Evolutionary conservation across 257 asterid genomes (phyloP).

Genomic region (Solanum dulcamara): DNA sequence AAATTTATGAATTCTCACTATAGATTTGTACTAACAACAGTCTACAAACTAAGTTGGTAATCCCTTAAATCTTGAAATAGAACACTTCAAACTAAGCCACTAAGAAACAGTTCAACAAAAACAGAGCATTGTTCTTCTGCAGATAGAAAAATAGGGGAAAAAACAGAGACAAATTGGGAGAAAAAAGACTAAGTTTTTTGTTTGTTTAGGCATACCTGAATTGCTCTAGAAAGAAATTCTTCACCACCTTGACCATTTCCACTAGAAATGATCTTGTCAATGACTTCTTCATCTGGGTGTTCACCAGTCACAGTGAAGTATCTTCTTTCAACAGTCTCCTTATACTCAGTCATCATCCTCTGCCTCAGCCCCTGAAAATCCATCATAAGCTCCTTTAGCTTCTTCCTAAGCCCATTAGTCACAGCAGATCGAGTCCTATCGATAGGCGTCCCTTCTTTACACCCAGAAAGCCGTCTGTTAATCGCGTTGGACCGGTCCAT

Average conservation of each 20-base stretch:
- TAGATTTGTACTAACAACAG: not conserved
- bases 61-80: not conserved
- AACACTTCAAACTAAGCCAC: not conserved
- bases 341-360: constrained; percentile 82
- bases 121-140: not conserved
- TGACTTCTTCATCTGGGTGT: constrained; percentile 49
- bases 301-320: constrained; percentile 86
- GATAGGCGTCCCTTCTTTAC: constrained; percentile 61
- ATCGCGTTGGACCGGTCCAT: constrained; percentile 68
- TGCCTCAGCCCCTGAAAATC: constrained; percentile 86
- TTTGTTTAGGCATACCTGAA: constrained; percentile 34
- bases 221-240: constrained; percentile 68
- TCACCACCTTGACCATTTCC: constrained; percentile 68
- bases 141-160: not conserved
- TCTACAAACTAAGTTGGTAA: not conserved
- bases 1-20: not conserved
- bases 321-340: constrained; percentile 77
- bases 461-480: constrained; percentile 61
- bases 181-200: not conserved
- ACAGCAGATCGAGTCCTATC: constrained; percentile 71
- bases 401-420: constrained; percentile 86
- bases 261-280: constrained; percentile 65
- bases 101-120: not conserved
- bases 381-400: constrained; percentile 90
- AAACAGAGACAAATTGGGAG: not conserved